Base-by-base conservation (phyloP, 441 rosid genomes). In the Adansonia madagascariensis region DNA sequence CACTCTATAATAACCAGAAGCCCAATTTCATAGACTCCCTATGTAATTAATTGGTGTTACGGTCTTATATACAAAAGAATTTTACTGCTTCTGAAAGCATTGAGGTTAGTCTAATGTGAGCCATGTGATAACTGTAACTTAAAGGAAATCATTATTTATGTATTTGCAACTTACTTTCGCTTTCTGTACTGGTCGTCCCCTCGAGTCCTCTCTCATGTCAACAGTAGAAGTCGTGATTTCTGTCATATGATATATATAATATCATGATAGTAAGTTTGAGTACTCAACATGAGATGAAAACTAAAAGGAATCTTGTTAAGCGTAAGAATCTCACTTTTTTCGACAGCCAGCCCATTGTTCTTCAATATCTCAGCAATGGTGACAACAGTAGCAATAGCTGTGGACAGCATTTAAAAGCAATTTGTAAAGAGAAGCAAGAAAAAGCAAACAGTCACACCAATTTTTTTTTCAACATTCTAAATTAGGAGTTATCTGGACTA, bases 331-430 rank as follows among this genome's bases (percentile, higher is more conserved):
- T 86, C 78, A 89, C 95, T 90, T 84, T 89, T 90, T 86, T 93
- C 96, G 77, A 91, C 80, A 64, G 93, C 95, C 77, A 93, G 75
- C 69, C 96, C 95, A 80, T 89, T 93, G 80, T 89, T 91, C 84
- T 91, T 91, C 83, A 93, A 81, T 81, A 92, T 89, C 83, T 92
- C 95, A 14, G 97, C 91, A 79, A 92, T 86, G 9, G 92, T 91
- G 41, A 92, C 92, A 77, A 91, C 92, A 0, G 95, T 88, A 14
- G 97, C 92, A 59, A 92, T 92, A 70, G 95, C 92, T 86, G 87
- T 10, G 53, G 65, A 74, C 6, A 59, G 6, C 22, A 74, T 27
- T 62, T 9, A 64, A 20, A 79, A 27, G 31, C 10, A 52, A 55
- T 43, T 46, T 17, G 3, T 67, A 22, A 67, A 4, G 49, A 22